Conservation (phyloP, 2,329 filamentous ascomycete species). For the Podosphaera fusca region DNA sequence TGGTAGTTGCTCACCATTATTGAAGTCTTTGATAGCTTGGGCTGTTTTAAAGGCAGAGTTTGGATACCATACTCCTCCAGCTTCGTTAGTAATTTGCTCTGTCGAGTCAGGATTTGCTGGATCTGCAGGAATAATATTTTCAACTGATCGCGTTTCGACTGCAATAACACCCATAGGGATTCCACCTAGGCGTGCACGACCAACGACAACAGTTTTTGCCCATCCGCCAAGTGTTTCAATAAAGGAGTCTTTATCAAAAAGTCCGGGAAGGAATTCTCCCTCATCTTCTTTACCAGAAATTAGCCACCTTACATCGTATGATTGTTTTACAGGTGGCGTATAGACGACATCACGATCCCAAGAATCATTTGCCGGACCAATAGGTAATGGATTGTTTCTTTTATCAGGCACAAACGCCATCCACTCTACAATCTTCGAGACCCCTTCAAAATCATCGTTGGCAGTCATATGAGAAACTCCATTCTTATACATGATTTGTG, state of each 20-base stretch:
- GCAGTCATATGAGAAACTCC: constrained; percentile 98
- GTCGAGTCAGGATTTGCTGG: constrained; percentile 97
- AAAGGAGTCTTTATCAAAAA: constrained; percentile 94
- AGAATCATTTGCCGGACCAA: constrained; percentile 59
- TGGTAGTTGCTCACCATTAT: constrained; percentile 91
- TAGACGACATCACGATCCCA: constrained; percentile 90
- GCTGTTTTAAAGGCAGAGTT: constrained; percentile 99
- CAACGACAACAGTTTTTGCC: constrained; percentile 90
- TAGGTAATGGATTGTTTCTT: constrained; percentile 80
- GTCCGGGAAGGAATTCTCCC: constrained; percentile 58
- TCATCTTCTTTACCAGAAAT: constrained; percentile 73
- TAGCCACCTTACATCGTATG: constrained; percentile 85
- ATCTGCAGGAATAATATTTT: constrained; percentile 91
- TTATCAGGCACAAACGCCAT: constrained; percentile 92
- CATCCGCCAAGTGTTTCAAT: constrained; percentile 91
- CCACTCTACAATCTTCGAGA: constrained; percentile 95
- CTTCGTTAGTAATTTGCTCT: constrained; percentile 83
- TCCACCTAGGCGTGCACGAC: constrained; percentile 84
- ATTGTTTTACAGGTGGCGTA: constrained; percentile 51
- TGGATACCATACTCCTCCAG: constrained; percentile 97
- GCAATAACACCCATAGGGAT: constrained; percentile 97
- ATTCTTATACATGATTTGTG: constrained; percentile 99
- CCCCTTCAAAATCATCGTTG: constrained; percentile 90
- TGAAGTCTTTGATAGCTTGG: constrained; percentile 97
- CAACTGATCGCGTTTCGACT: constrained; percentile 84